A percentile compares a stretch with the other conserved stretches of the same genome.
Evolutionary conservation across 768 basidiomycete species (phyloP).

Genomic region (Tricholomella constricta): DNA sequence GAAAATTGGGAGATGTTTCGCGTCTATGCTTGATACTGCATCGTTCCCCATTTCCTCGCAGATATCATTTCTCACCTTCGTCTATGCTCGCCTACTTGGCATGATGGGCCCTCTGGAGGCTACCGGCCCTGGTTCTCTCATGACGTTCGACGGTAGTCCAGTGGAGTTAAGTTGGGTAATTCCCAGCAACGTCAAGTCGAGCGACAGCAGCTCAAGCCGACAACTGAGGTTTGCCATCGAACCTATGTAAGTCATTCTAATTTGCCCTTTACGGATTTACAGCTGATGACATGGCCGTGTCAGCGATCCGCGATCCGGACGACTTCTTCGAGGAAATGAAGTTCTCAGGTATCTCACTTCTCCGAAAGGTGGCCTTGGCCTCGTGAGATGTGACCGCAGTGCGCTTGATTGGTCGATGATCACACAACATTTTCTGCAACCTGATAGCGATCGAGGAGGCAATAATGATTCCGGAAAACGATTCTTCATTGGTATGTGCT

Average conservation of each 20-base stretch:
- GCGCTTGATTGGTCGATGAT: conserved; percentile 29
- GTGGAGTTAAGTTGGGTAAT: conserved; percentile 36
- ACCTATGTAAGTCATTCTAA: conserved; percentile 26
- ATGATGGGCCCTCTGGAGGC: conserved; percentile 31
- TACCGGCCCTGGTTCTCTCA: conserved; percentile 24
- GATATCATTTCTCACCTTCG: conserved; percentile 29
- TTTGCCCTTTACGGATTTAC: not conserved
- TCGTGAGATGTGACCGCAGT: conserved; percentile 24
- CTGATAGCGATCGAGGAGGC: conserved; percentile 15
- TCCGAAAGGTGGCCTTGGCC: conserved; percentile 27
- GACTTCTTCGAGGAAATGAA: conserved; percentile 22
- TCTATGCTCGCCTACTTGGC: conserved; percentile 30
- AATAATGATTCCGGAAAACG: conserved; percentile 23
- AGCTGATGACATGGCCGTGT: not conserved
- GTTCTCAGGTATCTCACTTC: conserved; percentile 31
- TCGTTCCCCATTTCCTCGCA: conserved; percentile 25
- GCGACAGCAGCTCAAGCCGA: conserved; percentile 16
- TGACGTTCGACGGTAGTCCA: conserved; percentile 35
- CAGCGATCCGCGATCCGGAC: conserved; percentile 31
- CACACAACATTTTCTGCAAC: conserved; percentile 31
- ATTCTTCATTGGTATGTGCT: conserved; percentile 31
- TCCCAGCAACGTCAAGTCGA: conserved; percentile 21
- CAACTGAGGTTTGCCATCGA: conserved; percentile 36
- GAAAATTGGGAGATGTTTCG: conserved; percentile 28
- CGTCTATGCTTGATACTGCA: conserved; percentile 31